Evolutionary conservation across 176 grass and related monocot genomes (phyloP).

Genomic region (Thalia dealbata): DNA sequence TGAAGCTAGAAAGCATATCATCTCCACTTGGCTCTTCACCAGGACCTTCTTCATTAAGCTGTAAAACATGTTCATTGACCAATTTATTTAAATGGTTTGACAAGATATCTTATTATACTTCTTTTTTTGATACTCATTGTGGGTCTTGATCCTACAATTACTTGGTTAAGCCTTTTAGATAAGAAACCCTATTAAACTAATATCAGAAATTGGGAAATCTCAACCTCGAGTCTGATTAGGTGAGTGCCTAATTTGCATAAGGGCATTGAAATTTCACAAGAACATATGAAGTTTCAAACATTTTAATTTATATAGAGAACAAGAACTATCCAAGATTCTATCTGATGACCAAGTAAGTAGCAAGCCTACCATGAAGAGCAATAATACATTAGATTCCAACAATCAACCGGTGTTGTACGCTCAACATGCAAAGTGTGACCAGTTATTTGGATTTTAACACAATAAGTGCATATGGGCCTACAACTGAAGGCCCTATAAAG

Average conservation of each 20-base stretch:
- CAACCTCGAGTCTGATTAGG: background rate
- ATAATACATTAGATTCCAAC: background rate
- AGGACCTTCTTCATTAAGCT: constrained; percentile 96
- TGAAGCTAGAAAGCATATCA: constrained; percentile 85
- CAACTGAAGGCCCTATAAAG: no score
- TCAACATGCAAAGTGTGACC: no score
- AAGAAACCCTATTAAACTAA: no score
- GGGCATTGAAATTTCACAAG: background rate
- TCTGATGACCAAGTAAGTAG: background rate
- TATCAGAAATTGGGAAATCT: no score
- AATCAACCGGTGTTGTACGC: no score
- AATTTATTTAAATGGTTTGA: background rate
- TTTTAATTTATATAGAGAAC: background rate
- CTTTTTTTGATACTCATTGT: no score
- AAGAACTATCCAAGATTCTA: background rate
- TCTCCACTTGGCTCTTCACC: constrained; percentile 88
- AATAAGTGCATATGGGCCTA: no score
- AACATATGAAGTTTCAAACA: background rate
- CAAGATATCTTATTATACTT: background rate
- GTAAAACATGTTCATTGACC: constrained; percentile 17
- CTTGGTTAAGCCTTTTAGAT: no score
- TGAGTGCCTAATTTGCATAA: background rate
- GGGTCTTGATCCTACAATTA: no score
- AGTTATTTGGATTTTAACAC: no score
- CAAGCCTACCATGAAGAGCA: background rate